Evolutionary conservation across 768 basidiomycete genomes (phyloP).

Genomic region (Psilocybe cubensis): DNA sequence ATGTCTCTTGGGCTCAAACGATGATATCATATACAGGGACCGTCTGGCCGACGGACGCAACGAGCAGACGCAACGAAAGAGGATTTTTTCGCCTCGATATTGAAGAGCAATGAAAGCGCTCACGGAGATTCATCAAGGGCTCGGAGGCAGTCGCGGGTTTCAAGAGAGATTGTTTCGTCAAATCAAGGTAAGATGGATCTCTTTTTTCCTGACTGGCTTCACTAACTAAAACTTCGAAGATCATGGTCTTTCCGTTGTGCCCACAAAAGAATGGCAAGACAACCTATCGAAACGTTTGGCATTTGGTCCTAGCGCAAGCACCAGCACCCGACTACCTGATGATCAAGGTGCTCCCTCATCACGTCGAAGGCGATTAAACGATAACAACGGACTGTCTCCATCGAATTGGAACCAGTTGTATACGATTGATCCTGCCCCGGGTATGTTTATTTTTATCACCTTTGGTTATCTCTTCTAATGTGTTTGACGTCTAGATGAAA

Average conservation of each 20-base stretch:
- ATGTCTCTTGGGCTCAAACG: conserved; percentile 10
- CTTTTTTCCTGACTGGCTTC: not conserved
- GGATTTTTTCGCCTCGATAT: conserved; percentile 77
- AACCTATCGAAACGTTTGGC: conserved; percentile 61
- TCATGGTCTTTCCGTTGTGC: conserved; percentile 60
- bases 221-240: conserved; percentile 40
- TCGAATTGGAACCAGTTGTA: conserved; percentile 66
- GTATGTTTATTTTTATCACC: conserved; percentile 11
- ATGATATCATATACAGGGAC: conserved; percentile 49
- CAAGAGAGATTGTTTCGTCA: conserved; percentile 82
- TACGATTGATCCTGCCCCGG: conserved; percentile 48
- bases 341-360: conserved; percentile 37
- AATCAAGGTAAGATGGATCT: conserved; percentile 46
- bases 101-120: conserved; percentile 56
- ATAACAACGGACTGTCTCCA: conserved; percentile 25
- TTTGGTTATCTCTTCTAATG: not conserved
- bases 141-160: conserved; percentile 74
- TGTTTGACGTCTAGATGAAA: conserved; percentile 26
- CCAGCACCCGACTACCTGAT: conserved; percentile 26
- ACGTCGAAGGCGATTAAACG: conserved; percentile 53
- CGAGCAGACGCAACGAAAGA: conserved; percentile 70
- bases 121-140: conserved; percentile 61
- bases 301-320: conserved; percentile 26
- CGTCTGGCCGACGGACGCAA: conserved; percentile 65
- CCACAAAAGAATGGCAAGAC: conserved; percentile 82